Evolutionary conservation across 306 rosid genomes (phyloP).

Genomic region (Vicia villosa): DNA sequence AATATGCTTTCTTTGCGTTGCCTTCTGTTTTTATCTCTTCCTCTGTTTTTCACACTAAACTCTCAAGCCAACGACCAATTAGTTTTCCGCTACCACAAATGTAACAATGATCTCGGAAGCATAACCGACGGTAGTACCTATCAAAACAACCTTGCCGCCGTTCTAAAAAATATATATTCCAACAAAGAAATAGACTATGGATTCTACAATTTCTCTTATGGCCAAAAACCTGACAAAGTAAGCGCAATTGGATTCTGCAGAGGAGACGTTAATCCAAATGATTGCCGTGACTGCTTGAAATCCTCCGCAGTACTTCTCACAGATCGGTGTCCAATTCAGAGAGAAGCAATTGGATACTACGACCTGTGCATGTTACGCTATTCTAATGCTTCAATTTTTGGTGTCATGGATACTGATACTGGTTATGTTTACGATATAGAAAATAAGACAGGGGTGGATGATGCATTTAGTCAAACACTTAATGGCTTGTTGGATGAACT

Average conservation of each 20-base stretch:
- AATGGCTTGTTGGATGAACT: neutral
- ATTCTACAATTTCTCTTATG: conserved; percentile 37
- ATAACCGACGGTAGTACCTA: conserved; percentile 16
- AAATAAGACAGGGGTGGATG: neutral
- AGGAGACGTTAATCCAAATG: conserved; percentile 33
- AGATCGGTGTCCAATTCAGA: conserved; percentile 1
- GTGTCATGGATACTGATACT: neutral
- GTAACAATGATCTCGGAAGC: neutral
- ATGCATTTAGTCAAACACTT: neutral
- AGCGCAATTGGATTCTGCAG: conserved; percentile 34
- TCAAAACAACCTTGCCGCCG: conserved; percentile 15
- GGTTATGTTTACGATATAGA: rapidly evolving
- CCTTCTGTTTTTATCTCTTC: neutral
- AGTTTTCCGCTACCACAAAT: neutral
- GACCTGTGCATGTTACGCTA: conserved; percentile 35
- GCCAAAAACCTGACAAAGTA: conserved; percentile 15
- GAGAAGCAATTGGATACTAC: conserved; percentile 12
- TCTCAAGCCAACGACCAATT: conserved; percentile 7
- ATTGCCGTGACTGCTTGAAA: conserved; percentile 8
- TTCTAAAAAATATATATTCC: conserved; percentile 32
- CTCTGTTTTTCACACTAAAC: neutral
- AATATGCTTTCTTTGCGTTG: neutral
- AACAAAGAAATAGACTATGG: conserved; percentile 34
- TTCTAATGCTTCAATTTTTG: conserved; percentile 14
- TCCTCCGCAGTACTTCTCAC: neutral